phyloP scores from a whole-genome alignment of 2,329 filamentous ascomycete species.

The Xylariaceae sp. region DNA sequence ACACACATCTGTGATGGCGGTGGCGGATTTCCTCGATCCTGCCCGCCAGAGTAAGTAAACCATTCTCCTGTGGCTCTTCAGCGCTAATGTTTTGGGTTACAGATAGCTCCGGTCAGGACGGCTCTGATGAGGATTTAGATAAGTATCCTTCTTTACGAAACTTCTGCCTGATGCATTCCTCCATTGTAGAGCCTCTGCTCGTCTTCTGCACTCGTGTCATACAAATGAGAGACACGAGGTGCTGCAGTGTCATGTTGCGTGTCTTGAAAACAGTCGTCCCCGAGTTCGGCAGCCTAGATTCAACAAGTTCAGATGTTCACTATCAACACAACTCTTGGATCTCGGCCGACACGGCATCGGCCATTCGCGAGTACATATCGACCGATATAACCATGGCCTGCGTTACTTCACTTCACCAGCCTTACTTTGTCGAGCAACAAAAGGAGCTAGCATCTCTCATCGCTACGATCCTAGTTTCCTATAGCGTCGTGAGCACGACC shows the following conservation, averaged over 20 bases:
- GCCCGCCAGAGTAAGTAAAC: slow-evolving; percentile 54
- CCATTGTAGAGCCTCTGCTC: slow-evolving; percentile 81
- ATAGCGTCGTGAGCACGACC: slow-evolving; percentile 64
- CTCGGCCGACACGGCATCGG: slow-evolving; percentile 52
- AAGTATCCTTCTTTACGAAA: slow-evolving; percentile 63
- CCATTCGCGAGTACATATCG: slow-evolving; percentile 84
- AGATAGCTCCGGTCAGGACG: slow-evolving; percentile 27
- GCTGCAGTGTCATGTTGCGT: slow-evolving; percentile 77
- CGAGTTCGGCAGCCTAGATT: slow-evolving; percentile 54
- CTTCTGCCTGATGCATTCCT: slow-evolving; percentile 74
- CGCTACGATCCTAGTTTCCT: slow-evolving; percentile 75
- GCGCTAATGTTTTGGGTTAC: slow-evolving; percentile 6
- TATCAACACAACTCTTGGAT: slow-evolving; percentile 41
- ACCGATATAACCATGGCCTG: slow-evolving; percentile 85
- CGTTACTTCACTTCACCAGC: slow-evolving; percentile 85
- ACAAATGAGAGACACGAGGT: slow-evolving; percentile 82
- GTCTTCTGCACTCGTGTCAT: slow-evolving; percentile 89
- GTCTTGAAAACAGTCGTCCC: slow-evolving; percentile 83
- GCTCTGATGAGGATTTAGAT: slow-evolving; percentile 29
- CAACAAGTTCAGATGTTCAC: neutral
- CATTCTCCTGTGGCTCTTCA: slow-evolving; percentile 16
- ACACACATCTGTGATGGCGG: slow-evolving; percentile 86
- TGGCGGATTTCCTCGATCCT: slow-evolving; percentile 83
- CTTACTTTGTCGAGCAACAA: slow-evolving; percentile 94
- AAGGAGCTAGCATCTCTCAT: slow-evolving; percentile 87